Conservation (phyloP, 2,329 filamentous ascomycete genomes). For the Talaromyces marneffei region DNA sequence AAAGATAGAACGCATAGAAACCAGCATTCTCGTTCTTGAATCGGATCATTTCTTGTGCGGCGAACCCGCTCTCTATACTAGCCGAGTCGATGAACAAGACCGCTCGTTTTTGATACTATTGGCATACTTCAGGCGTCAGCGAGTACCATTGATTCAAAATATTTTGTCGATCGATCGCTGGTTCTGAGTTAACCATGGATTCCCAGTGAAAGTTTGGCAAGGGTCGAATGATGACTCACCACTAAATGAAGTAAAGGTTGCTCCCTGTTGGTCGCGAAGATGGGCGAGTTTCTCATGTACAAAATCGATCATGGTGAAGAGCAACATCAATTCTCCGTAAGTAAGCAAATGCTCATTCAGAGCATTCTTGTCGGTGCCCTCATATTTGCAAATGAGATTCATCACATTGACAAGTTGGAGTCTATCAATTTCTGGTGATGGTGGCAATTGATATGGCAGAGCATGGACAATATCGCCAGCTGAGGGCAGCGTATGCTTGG, state of each 20-base stretch:
- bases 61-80: neutral
- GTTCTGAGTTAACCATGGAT: neutral
- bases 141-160: neutral
- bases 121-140: neutral
- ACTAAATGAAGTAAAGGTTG: neutral
- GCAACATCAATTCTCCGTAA: neutral
- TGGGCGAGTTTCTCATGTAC: conserved; percentile 1
- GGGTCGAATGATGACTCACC: neutral
- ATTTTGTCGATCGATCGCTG: neutral
- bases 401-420: neutral
- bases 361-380: neutral
- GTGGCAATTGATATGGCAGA: neutral
- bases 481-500: neutral
- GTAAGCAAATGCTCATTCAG: neutral
- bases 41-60: neutral
- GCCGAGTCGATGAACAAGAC: neutral
- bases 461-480: neutral
- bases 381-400: neutral
- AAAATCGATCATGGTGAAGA: conserved; percentile 1
- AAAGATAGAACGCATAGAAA: neutral
- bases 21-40: conserved; percentile 7
- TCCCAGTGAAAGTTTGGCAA: neutral
- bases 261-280: neutral
- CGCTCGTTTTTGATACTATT: conserved; percentile 4
- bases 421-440: neutral